Percentiles rank a stretch among this genome's conserved stretches.
These are phyloP conservation scores for Thraustochytrium striatum DNA, from an alignment of 352 stramenopile species.

Conservation along the genomic window DNA sequence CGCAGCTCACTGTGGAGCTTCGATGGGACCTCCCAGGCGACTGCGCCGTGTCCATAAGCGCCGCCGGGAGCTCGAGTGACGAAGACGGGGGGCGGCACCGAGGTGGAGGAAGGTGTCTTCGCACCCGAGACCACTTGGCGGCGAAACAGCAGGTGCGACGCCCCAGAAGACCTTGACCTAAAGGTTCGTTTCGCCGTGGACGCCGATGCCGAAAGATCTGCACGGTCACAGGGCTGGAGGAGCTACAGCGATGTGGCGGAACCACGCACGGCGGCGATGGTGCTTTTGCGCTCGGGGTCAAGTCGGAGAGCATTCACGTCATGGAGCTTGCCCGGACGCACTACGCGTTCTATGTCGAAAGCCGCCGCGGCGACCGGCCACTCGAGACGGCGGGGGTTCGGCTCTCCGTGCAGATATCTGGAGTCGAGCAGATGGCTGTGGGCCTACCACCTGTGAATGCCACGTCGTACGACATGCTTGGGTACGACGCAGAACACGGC, in stretches of 20 bases:
- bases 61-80: not conserved
- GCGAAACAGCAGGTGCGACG: not conserved
- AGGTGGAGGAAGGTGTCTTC: not conserved
- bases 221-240: not conserved
- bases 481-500: not conserved
- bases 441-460: not conserved
- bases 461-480: conserved; percentile 12
- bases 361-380: not conserved
- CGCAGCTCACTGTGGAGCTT: not conserved
- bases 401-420: not conserved
- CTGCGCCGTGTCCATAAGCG: too few relatives aligned
- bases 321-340: not conserved
- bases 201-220: not conserved
- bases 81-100: not conserved
- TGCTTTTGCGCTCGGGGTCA: not conserved
- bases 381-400: not conserved
- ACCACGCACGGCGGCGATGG: not conserved
- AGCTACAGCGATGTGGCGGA: conserved; percentile 11
- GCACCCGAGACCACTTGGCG: not conserved
- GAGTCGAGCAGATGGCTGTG: not conserved
- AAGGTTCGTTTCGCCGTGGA: conserved; percentile 15
- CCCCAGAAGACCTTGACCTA: conserved; percentile 1
- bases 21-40: not conserved
- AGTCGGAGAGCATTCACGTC: not conserved
- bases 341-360: conserved; percentile 41